phyloP scores from a whole-genome alignment of 768 basidiomycete genomes.

The Lyophyllum atratum region DNA sequence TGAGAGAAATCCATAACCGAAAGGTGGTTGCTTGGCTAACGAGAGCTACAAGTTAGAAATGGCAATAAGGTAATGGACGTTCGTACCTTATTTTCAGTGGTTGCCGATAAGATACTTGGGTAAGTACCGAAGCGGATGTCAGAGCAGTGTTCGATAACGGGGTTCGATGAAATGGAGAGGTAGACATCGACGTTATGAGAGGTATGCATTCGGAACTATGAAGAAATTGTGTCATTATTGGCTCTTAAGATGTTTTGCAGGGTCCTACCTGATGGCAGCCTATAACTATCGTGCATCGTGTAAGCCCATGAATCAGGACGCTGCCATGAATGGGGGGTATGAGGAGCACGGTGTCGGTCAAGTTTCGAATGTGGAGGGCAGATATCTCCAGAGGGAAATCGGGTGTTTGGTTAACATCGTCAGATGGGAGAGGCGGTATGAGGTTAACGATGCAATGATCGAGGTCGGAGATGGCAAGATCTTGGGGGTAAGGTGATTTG shows the following conservation, averaged over 20 bases:
- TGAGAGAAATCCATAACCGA: constrained; percentile 85
- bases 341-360: constrained; percentile 64
- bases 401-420: constrained; percentile 10
- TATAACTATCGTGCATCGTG: constrained; percentile 63
- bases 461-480: constrained; percentile 69
- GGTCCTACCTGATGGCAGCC: constrained; percentile 78
- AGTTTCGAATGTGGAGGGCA: constrained; percentile 64
- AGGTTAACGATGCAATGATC: constrained; percentile 73
- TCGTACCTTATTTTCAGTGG: constrained; percentile 17
- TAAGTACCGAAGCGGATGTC: constrained; percentile 66
- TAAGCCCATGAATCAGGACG: constrained; percentile 66
- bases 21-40: constrained; percentile 39
- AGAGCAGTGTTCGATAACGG: constrained; percentile 78
- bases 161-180: constrained; percentile 67
- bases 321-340: constrained; percentile 71
- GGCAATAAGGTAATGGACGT: not conserved
- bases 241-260: not conserved
- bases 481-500: constrained; percentile 37
- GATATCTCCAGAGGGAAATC: constrained; percentile 35
- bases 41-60: not conserved
- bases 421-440: constrained; percentile 25
- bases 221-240: not conserved
- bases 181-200: constrained; percentile 67
- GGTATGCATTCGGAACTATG: constrained; percentile 86
- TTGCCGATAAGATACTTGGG: constrained; percentile 38